These are phyloP conservation scores for Urostyla sp. DNA, from an alignment of 73 alveolate genomes.

Conservation along the genomic window DNA sequence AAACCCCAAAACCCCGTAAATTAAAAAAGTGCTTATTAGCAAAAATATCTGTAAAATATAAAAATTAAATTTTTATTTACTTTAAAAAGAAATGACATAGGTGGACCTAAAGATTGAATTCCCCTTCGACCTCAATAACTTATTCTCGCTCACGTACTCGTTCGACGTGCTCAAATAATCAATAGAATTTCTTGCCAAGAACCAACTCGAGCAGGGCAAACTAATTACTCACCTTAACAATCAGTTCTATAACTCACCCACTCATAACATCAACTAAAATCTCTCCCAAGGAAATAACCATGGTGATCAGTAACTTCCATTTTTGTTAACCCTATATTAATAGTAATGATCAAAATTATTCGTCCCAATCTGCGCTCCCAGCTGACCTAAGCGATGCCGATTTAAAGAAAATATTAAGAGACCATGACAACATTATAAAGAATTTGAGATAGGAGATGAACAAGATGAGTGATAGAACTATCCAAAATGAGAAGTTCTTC, in stretches of 20 bases:
- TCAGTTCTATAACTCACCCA: neutral
- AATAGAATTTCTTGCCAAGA: conserved; percentile 44
- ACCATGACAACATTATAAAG: conserved; percentile 20
- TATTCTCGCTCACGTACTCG: conserved; percentile 32
- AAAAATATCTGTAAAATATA: too few relatives aligned
- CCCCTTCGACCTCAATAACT: conserved; percentile 51
- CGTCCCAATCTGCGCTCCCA: too few relatives aligned
- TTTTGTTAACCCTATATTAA: neutral
- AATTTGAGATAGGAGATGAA: conserved; percentile 29
- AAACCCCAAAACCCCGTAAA: too few relatives aligned
- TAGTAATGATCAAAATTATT: too few relatives aligned
- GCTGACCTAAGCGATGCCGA: neutral
- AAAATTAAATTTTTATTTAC: too few relatives aligned
- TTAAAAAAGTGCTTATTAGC: too few relatives aligned
- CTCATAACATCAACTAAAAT: neutral
- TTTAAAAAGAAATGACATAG: neutral
- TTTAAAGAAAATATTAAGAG: neutral
- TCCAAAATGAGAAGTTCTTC: neutral
- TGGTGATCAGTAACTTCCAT: neutral
- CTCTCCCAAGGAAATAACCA: neutral
- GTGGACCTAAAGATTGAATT: conserved; percentile 24
- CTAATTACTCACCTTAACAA: neutral
- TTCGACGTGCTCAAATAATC: conserved; percentile 39
- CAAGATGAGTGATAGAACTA: neutral
- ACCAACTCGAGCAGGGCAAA: conserved; percentile 12